These are phyloP conservation scores for Tylopilus sp. DNA, from an alignment of 1,284 basidiomycete genomes.

Conservation along the genomic window DNA sequence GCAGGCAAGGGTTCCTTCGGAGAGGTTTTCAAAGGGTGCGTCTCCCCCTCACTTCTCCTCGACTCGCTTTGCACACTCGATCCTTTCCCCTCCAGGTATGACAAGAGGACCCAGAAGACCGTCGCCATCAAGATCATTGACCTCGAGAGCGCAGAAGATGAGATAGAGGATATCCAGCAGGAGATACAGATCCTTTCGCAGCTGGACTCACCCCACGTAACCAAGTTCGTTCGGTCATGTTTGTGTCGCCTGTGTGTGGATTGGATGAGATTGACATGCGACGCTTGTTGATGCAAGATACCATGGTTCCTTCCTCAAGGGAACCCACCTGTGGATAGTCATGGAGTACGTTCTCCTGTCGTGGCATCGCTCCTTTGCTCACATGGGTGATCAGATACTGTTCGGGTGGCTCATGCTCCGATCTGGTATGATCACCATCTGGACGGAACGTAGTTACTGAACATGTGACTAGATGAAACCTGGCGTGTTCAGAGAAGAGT, in stretches of 20 bases:
- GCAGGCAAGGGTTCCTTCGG: conserved; percentile 94
- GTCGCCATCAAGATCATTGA: conserved; percentile 99
- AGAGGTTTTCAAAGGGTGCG: conserved; percentile 94
- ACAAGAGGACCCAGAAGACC: conserved; percentile 88
- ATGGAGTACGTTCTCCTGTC: conserved; percentile 76
- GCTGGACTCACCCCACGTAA: conserved; percentile 92
- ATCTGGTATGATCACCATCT: conserved; percentile 53
- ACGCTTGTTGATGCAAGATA: conserved; percentile 55
- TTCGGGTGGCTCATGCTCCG: conserved; percentile 81
- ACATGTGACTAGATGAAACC: conserved; percentile 81
- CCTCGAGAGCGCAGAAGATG: conserved; percentile 97
- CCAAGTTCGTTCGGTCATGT: conserved; percentile 62
- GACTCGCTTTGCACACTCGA: not conserved
- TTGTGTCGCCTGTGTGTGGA: conserved; percentile 19
- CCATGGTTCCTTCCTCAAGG: conserved; percentile 94
- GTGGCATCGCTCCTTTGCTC: conserved; percentile 5
- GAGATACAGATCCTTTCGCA: conserved; percentile 99
- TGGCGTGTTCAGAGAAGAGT: conserved; percentile 95
- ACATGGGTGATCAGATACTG: conserved; percentile 57
- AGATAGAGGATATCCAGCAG: conserved; percentile 99
- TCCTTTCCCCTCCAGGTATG: conserved; percentile 56
- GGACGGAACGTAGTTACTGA: conserved; percentile 20
- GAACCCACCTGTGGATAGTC: conserved; percentile 96
- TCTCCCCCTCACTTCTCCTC: not conserved
- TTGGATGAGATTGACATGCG: conserved; percentile 30